These are phyloP conservation scores for Secale cereale DNA, from an alignment of 176 grass and related monocot genomes.

Conservation along the genomic window DNA sequence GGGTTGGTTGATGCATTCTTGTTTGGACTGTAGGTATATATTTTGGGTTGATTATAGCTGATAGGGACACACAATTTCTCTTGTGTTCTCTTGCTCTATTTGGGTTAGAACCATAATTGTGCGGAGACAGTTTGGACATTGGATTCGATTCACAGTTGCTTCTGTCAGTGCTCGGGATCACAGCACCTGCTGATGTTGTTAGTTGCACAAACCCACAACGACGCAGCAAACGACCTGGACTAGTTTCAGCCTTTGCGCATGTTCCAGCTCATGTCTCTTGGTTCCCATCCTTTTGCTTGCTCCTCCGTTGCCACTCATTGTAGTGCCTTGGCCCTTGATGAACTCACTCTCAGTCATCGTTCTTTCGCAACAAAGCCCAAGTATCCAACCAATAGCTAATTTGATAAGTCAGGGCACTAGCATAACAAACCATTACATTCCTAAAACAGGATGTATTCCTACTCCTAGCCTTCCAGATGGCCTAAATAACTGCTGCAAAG, in stretches of 20 bases:
- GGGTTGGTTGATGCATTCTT: conserved; percentile 5
- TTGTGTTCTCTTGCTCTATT: not conserved
- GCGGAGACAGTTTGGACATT: not conserved
- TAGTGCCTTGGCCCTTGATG: not conserved
- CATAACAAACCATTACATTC: not conserved
- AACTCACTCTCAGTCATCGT: not conserved
- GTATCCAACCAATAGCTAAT: not conserved
- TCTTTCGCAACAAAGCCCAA: not conserved
- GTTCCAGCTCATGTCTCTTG: not conserved
- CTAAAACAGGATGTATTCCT: not conserved
- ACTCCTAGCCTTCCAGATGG: not conserved
- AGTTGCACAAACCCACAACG: not conserved
- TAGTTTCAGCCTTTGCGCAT: not conserved
- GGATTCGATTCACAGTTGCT: not conserved
- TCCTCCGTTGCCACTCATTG: not conserved
- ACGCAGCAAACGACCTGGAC: not conserved
- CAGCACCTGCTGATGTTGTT: not conserved
- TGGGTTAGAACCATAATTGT: not conserved
- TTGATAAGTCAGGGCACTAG: not conserved
- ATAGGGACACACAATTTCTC: not conserved
- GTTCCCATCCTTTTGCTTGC: not conserved
- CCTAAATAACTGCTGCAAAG: not conserved
- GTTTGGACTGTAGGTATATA: not conserved
- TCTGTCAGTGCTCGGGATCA: not conserved
- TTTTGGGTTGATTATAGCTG: not conserved